Percentiles rank a stretch among this genome's conserved stretches.
phyloP scores from a whole-genome alignment of 2,329 filamentous ascomycete species.

The Dactylella cylindrospora region DNA sequence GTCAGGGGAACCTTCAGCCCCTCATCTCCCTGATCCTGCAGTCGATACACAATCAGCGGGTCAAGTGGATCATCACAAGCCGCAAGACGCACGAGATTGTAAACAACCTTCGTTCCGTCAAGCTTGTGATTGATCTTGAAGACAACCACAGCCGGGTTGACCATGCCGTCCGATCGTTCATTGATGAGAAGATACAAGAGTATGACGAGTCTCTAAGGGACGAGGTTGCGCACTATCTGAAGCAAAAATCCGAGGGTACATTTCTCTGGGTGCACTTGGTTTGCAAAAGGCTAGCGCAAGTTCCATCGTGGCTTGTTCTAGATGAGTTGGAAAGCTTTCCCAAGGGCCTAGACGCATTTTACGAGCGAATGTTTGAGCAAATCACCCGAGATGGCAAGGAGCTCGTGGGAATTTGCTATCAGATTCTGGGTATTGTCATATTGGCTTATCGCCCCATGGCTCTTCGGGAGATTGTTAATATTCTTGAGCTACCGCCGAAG shows the following conservation, averaged over 20 bases:
- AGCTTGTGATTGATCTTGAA: not conserved
- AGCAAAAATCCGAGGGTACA: constrained; percentile 4
- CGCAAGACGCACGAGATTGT: not conserved
- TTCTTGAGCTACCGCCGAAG: constrained; percentile 1
- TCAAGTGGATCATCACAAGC: not conserved
- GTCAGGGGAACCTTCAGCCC: not conserved
- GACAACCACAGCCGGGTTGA: not conserved
- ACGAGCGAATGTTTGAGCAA: constrained; percentile 13
- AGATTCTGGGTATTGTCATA: constrained; percentile 1
- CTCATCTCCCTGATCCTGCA: not conserved
- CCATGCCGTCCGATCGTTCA: not conserved
- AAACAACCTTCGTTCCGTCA: not conserved
- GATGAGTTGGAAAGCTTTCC: constrained; percentile 1
- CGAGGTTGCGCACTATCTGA: not conserved
- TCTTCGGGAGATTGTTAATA: not conserved
- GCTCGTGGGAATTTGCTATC: not conserved
- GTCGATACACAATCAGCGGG: not conserved
- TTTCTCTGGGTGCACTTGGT: constrained; percentile 8
- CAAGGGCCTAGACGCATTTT: constrained; percentile 2
- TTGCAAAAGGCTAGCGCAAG: constrained; percentile 1
- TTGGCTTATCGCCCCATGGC: not conserved
- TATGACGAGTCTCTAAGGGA: not conserved
- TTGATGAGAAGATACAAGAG: not conserved
- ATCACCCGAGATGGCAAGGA: not conserved
- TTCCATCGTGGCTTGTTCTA: not conserved